Base-by-base conservation (phyloP, 2,329 filamentous ascomycete species). In the Colletotrichum chrysophilum region DNA sequence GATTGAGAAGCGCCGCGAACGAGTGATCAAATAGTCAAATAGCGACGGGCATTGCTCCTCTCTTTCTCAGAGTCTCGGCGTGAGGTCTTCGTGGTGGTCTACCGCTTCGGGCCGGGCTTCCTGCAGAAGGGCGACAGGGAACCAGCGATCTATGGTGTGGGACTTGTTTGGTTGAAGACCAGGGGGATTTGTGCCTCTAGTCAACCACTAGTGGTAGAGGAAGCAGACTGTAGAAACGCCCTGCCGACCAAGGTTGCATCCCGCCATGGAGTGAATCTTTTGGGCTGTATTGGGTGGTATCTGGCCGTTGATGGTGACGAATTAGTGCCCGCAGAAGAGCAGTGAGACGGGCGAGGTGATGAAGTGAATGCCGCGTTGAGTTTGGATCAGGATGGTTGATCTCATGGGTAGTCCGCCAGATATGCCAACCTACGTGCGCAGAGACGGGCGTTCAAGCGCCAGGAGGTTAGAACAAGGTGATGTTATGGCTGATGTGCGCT, bases 221-320 rank as follows among this genome's bases (percentile, higher is more conserved):
- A 48, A 38, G 66, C n/a, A 28, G 26, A 28, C 66, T 68, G 48
- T 28, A 68, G 66, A 71, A 58, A 9, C 12, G 58, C 34, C 62
- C 55, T 75, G 24, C 55, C 52, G 72, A 28, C 26, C 55, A 24
- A 61, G 38, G 69, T 75, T 34, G 52, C 62, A 67, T 75, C 72
- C 72, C 72, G 62, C 55, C n/a, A 55, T 3, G 58, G 6, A 28
- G 16, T 43, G 30, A 48, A 28, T 24, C 48, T 52, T 61, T 56
- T 52, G 18, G 60, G n/a, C 48, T 58, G 24, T 14, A 13, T 30
- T 21, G 38, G 38, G 66, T 70, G 66, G 34, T 36, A 55, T 71
- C 32, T 34, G 68, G 14, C 52, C 36, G 28, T 38, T 66, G 68
- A 62, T 14, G 24, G 36, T 66, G 67, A 60, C 67, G 36, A 60